Conservation (phyloP, 495 filamentous ascomycete genomes). For the Hypoxylon intermedium region DNA sequence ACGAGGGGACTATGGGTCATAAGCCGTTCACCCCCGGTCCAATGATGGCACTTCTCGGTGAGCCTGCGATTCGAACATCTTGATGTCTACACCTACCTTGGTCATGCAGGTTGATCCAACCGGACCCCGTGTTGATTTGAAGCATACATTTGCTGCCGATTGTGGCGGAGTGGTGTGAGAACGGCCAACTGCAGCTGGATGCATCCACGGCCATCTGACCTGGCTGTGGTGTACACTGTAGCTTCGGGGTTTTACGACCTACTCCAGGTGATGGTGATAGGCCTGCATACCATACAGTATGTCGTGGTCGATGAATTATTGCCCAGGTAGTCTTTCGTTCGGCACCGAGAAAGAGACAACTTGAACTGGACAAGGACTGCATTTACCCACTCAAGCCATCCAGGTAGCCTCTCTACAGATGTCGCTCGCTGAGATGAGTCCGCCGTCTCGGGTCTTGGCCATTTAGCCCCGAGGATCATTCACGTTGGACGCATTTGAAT, state of each 20-base stretch:
- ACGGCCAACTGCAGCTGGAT: not conserved
- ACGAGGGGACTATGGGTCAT: conserved; percentile 1
- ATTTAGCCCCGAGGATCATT: too few relatives aligned
- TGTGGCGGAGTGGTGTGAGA: not conserved
- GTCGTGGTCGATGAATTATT: not conserved
- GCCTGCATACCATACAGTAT: not conserved
- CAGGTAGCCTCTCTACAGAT: too few relatives aligned
- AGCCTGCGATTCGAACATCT: conserved; percentile 6
- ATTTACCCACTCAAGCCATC: not conserved
- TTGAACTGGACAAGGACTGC: conserved; percentile 6
- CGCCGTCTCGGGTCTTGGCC: too few relatives aligned
- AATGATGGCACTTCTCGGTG: conserved; percentile 14
- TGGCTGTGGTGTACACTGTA: not conserved
- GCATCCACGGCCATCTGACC: not conserved
- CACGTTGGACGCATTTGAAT: too few relatives aligned
- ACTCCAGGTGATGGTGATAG: too few relatives aligned
- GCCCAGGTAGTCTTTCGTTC: not conserved
- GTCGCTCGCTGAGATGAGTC: too few relatives aligned
- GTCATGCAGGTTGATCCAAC: conserved; percentile 4
- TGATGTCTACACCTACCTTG: conserved; percentile 20
- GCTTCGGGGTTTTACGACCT: not conserved
- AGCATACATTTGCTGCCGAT: not conserved
- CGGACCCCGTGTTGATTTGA: not conserved
- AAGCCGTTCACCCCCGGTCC: conserved; percentile 1
- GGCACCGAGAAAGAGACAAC: conserved; percentile 16